These are phyloP conservation scores for Astragalus glycyphyllos DNA, from an alignment of 306 rosid species.

Conservation along the genomic window DNA sequence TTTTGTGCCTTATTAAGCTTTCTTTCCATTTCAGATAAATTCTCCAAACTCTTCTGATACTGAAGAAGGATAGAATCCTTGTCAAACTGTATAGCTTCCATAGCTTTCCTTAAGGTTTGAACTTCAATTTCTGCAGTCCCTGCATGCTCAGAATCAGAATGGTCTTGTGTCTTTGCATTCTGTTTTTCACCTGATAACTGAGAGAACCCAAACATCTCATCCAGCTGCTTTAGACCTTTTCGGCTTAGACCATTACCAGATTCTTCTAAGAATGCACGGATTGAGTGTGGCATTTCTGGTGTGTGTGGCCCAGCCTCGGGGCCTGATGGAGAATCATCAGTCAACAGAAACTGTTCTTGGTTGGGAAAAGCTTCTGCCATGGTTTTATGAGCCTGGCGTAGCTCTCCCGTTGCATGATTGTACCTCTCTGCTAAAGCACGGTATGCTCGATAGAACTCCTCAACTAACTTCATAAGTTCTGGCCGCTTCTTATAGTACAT, in stretches of 20 bases:
- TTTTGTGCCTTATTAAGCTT: slow-evolving; percentile 62
- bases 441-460: slow-evolving; percentile 98
- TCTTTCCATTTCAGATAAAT: slow-evolving; percentile 66
- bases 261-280: slow-evolving; percentile 50
- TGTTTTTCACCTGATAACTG: slow-evolving; percentile 58
- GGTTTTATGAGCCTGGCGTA: slow-evolving; percentile 92
- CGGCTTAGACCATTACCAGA: slow-evolving; percentile 43
- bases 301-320: slow-evolving; percentile 64
- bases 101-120: slow-evolving; percentile 64
- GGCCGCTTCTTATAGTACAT: slow-evolving; percentile 99
- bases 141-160: slow-evolving; percentile 57
- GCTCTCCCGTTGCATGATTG: slow-evolving; percentile 94
- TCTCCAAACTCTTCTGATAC: slow-evolving; percentile 74
- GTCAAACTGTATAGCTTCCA: slow-evolving; percentile 71
- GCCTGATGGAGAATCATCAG: slow-evolving; percentile 68
- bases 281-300: slow-evolving; percentile 63
- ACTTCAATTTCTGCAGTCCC: slow-evolving; percentile 68
- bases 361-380: slow-evolving; percentile 95
- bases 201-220: slow-evolving; percentile 56
- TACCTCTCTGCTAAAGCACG: slow-evolving; percentile 99
- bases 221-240: slow-evolving; percentile 82
- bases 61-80: slow-evolving; percentile 77
- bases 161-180: slow-evolving; percentile 47
- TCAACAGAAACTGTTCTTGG: slow-evolving; percentile 61
- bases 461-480: slow-evolving; percentile 94